Evolutionary conservation across 2,329 filamentous ascomycete genomes (phyloP).

Genomic region (Davidsoniella eucalypti): DNA sequence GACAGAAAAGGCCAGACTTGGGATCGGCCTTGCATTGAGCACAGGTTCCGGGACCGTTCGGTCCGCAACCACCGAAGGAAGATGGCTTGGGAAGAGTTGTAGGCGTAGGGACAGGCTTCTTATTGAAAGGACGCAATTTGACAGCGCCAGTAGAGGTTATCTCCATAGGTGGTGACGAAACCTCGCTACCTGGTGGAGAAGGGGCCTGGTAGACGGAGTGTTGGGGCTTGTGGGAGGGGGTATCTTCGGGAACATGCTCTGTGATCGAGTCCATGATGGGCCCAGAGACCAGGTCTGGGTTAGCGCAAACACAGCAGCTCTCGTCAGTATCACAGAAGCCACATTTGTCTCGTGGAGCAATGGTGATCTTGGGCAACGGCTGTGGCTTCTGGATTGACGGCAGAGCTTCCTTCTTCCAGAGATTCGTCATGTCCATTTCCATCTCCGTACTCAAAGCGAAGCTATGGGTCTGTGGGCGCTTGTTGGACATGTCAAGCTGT

Average conservation of each 20-base stretch:
- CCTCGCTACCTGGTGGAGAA: constrained; percentile 45
- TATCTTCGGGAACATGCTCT: neutral
- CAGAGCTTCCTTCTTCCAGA: constrained; percentile 32
- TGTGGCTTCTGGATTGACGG: neutral
- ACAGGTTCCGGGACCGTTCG: constrained; percentile 61
- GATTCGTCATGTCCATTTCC: constrained; percentile 59
- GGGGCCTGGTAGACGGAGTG: constrained; percentile 32
- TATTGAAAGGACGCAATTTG: constrained; percentile 31
- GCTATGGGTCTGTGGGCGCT: constrained; percentile 25
- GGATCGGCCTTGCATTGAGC: constrained; percentile 64
- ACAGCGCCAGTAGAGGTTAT: constrained; percentile 43
- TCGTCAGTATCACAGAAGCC: constrained; percentile 64
- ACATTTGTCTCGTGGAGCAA: constrained; percentile 49
- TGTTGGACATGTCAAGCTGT: constrained; percentile 17
- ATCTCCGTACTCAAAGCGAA: constrained; percentile 22
- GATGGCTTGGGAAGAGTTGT: constrained; percentile 17
- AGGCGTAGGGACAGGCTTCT: constrained; percentile 13
- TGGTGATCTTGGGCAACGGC: constrained; percentile 18
- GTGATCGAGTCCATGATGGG: constrained; percentile 4
- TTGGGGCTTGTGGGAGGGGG: constrained; percentile 15
- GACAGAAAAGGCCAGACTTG: constrained; percentile 68
- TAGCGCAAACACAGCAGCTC: constrained; percentile 68
- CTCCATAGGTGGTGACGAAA: constrained; percentile 36
- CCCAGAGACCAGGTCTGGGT: constrained; percentile 22
- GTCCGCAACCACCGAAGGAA: constrained; percentile 31